Conservation (phyloP, 352 stramenopile genomes). For the Phytopythium delawarense region DNA sequence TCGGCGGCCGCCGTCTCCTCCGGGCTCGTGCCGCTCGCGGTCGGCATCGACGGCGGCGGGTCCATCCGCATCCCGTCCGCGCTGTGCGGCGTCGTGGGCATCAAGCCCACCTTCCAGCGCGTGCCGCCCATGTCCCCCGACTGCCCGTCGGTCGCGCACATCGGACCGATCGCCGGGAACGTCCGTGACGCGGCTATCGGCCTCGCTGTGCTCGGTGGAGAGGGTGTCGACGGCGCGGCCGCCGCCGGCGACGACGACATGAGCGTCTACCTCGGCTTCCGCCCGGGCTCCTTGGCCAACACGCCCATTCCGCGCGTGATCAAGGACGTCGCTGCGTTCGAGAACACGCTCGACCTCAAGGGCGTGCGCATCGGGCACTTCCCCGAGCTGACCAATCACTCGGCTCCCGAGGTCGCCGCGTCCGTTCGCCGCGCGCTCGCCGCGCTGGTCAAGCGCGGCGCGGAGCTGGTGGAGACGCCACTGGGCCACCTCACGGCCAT, state of each 20-base stretch:
- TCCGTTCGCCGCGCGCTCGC: slow-evolving; percentile 44
- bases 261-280: slow-evolving; percentile 3
- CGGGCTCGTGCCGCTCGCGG: slow-evolving; percentile 82
- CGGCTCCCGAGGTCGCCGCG: slow-evolving; percentile 46
- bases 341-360: slow-evolving; percentile 47
- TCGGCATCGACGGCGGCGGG: slow-evolving; percentile 87
- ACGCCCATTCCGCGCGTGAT: slow-evolving; percentile 33
- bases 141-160: slow-evolving; percentile 64
- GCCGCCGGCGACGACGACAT: neutral
- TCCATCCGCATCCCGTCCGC: slow-evolving; percentile 89
- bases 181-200: slow-evolving; percentile 79
- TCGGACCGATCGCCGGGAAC: slow-evolving; percentile 75
- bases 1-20: slow-evolving; percentile 84
- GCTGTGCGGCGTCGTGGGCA: slow-evolving; percentile 86
- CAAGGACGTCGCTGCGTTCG: slow-evolving; percentile 47
- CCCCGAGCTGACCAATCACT: slow-evolving; percentile 67
- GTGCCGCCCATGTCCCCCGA: slow-evolving; percentile 52
- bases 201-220: slow-evolving; percentile 80
- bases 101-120: slow-evolving; percentile 86
- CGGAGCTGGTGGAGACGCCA: slow-evolving; percentile 68
- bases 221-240: slow-evolving; percentile 18
- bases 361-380: slow-evolving; percentile 82
- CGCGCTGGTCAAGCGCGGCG: slow-evolving; percentile 49
- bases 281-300: neutral
- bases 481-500: slow-evolving; percentile 79